These are phyloP conservation scores for Phialophora expanda DNA, from an alignment of 2,329 filamentous ascomycete species.

Conservation along the genomic window DNA sequence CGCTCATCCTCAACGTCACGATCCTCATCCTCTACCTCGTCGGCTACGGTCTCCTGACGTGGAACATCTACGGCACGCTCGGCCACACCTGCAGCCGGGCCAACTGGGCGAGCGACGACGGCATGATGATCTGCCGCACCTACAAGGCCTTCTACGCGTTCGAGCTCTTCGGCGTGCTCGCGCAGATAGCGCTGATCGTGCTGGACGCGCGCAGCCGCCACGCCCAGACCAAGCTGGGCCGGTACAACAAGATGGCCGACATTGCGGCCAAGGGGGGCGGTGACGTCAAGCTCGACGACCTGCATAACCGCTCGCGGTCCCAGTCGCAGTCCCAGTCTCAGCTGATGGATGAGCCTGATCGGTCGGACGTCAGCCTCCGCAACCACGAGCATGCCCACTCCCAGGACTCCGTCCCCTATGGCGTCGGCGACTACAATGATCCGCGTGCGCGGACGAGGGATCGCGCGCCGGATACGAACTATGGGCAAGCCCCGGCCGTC, in stretches of 20 bases:
- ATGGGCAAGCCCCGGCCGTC: slow-evolving; percentile 11
- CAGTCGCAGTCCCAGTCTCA: neutral
- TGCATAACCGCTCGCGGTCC: slow-evolving; percentile 35
- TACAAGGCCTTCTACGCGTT: slow-evolving; percentile 68
- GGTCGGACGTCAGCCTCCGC: too few species aligned
- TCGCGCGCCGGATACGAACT: slow-evolving; percentile 3
- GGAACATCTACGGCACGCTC: slow-evolving; percentile 61
- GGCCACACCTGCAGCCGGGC: slow-evolving; percentile 55
- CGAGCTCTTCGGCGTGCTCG: slow-evolving; percentile 53
- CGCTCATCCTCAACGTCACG: slow-evolving; percentile 55
- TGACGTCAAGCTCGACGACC: slow-evolving; percentile 46
- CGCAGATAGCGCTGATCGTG: slow-evolving; percentile 54
- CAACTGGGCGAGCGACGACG: slow-evolving; percentile 61
- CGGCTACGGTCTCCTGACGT: slow-evolving; percentile 58
- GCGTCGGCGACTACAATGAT: slow-evolving; percentile 22
- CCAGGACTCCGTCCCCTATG: slow-evolving; percentile 25
- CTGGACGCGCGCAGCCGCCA: slow-evolving; percentile 59
- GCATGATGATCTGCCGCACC: slow-evolving; percentile 61
- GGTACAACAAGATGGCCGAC: slow-evolving; percentile 56
- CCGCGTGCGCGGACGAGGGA: slow-evolving; percentile 8
- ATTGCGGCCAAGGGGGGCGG: slow-evolving; percentile 40
- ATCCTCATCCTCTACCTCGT: slow-evolving; percentile 60
- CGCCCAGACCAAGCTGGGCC: slow-evolving; percentile 52
- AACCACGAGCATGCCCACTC: slow-evolving; percentile 11
- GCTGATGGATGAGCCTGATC: neutral